Conservation (phyloP, 108 stramenopile genomes). For the Cyclostephanos tholiformis region DNA sequence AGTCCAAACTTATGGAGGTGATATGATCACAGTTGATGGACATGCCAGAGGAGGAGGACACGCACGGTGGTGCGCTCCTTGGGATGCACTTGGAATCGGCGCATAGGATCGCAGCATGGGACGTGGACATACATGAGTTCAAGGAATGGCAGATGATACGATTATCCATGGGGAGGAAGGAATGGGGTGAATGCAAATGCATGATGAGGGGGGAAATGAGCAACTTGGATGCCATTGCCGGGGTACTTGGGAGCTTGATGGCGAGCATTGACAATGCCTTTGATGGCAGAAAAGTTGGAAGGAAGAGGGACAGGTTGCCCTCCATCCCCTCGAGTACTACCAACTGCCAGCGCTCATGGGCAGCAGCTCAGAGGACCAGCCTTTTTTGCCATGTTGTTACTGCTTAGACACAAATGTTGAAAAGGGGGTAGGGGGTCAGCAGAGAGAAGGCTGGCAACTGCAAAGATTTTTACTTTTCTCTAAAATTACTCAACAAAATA, state of each 20-base stretch:
- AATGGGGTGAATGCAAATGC: slow-evolving; percentile 77
- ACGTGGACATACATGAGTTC: slow-evolving; percentile 68
- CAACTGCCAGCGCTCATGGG: no score
- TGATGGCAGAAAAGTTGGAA: slow-evolving; percentile 32
- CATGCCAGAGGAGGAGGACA: slow-evolving; percentile 86
- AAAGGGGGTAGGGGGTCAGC: no score
- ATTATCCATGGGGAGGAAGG: slow-evolving; percentile 68
- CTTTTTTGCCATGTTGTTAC: no score
- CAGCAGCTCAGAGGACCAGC: no score
- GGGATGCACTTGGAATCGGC: slow-evolving; percentile 76
- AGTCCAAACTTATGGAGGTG: slow-evolving; percentile 76
- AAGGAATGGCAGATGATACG: slow-evolving; percentile 87
- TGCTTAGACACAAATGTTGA: no score
- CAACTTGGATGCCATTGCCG: slow-evolving; percentile 79
- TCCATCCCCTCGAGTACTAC: no score
- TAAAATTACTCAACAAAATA: no score
- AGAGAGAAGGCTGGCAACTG: no score
- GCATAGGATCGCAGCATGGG: slow-evolving; percentile 58
- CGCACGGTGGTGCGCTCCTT: slow-evolving; percentile 75
- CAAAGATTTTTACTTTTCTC: no score
- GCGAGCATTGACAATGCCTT: slow-evolving; percentile 64
- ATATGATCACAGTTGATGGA: slow-evolving; percentile 75
- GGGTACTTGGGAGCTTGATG: slow-evolving; percentile 72
- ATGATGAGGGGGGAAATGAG: slow-evolving; percentile 78
- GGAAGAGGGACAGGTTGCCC: slow-evolving; percentile 7